phyloP scores from a whole-genome alignment of 495 filamentous ascomycete genomes.

The Penicillium arizonense region DNA sequence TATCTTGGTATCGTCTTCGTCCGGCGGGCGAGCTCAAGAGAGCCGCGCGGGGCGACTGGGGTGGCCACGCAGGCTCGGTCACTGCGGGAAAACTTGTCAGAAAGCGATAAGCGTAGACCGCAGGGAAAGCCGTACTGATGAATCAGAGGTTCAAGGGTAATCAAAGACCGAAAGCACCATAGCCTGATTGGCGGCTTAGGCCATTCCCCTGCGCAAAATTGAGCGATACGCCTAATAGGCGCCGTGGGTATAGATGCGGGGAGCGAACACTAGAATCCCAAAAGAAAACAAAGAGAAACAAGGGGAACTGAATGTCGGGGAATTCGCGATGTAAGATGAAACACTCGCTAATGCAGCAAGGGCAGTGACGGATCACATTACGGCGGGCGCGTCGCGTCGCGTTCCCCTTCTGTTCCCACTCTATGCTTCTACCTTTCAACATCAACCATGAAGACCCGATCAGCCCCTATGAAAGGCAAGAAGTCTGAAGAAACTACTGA shows the following conservation, averaged over 20 bases:
- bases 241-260: slow-evolving; percentile 5
- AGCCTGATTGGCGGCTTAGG: slow-evolving; percentile 18
- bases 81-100: slow-evolving; percentile 18
- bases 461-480: slow-evolving; percentile 25
- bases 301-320: slow-evolving; percentile 3
- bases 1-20: slow-evolving; percentile 64
- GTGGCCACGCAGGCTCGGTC: slow-evolving; percentile 73
- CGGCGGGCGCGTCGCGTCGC: slow-evolving; percentile 34
- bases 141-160: not conserved
- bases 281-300: not conserved
- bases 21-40: slow-evolving; percentile 80
- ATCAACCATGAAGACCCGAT: slow-evolving; percentile 28
- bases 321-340: too few species aligned
- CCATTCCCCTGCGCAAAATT: slow-evolving; percentile 16
- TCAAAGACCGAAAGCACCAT: slow-evolving; percentile 6
- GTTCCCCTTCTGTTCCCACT: slow-evolving; percentile 15
- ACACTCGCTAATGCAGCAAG: slow-evolving; percentile 11
- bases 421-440: not conserved
- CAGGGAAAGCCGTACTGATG: not conserved
- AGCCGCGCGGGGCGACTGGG: slow-evolving; percentile 80
- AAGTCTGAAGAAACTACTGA: not conserved
- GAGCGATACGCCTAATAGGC: not conserved
- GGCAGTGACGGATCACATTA: slow-evolving; percentile 23
- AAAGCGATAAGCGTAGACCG: not conserved
- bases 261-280: slow-evolving; percentile 6